Evolutionary conservation across 495 filamentous ascomycete genomes (phyloP).

Genomic region (Pseudomonodictys pantanalensis): DNA sequence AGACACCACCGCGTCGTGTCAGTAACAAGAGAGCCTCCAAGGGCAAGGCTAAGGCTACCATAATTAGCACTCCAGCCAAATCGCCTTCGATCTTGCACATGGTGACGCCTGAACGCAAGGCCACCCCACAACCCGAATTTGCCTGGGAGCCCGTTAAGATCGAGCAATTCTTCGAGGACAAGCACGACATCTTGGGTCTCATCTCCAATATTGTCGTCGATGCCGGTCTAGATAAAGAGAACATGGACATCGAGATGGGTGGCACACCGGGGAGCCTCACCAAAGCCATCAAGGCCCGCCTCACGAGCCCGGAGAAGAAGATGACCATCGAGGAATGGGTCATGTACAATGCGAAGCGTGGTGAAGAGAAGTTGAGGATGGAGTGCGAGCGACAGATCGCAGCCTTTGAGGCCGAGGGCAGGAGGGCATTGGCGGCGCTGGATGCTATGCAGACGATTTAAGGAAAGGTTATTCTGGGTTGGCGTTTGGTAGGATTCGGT

Average conservation of each 20-base stretch:
- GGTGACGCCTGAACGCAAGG: background rate
- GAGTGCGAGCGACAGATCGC: slow-evolving; percentile 80
- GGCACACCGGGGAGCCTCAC: slow-evolving; percentile 40
- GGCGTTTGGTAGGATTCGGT: background rate
- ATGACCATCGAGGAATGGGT: slow-evolving; percentile 97
- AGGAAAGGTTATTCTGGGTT: background rate
- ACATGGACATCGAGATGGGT: slow-evolving; percentile 30
- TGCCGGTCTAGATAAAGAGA: slow-evolving; percentile 50
- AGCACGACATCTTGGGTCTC: slow-evolving; percentile 41
- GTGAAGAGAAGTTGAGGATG: slow-evolving; percentile 69
- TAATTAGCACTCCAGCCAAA: background rate
- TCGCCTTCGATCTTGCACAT: background rate
- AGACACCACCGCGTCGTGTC: too few species aligned
- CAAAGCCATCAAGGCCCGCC: slow-evolving; percentile 48
- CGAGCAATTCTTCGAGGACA: slow-evolving; percentile 23
- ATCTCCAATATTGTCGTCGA: background rate
- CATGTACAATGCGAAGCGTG: slow-evolving; percentile 69
- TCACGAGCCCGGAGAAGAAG: slow-evolving; percentile 74
- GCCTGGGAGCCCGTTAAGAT: slow-evolving; percentile 15
- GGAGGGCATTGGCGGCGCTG: slow-evolving; percentile 67
- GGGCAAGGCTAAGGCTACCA: too few species aligned
- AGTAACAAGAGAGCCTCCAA: too few species aligned
- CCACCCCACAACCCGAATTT: background rate
- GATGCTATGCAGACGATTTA: slow-evolving; percentile 50
- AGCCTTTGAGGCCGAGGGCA: slow-evolving; percentile 78